These are phyloP conservation scores for Hysterangium stoloniferum DNA, from an alignment of 768 basidiomycete species.

Conservation along the genomic window DNA sequence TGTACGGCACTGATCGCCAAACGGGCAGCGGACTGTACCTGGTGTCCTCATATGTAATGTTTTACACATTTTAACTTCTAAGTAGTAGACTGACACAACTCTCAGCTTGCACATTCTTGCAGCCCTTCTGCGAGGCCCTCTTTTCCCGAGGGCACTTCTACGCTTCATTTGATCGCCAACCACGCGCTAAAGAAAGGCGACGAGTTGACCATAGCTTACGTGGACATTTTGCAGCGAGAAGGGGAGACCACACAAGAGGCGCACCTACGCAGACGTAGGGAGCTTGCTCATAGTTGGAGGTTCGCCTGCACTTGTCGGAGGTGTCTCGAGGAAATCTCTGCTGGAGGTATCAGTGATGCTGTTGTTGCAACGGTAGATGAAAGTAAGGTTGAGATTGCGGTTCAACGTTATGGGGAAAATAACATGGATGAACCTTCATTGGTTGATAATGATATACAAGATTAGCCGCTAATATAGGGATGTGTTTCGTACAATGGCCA, in stretches of 20 bases:
- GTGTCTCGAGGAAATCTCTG: conserved; percentile 49
- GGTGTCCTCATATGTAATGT: conserved; percentile 59
- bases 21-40: conserved; percentile 70
- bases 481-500: no score
- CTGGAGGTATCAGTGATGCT: conserved; percentile 14
- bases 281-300: conserved; percentile 75
- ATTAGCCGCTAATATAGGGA: no score
- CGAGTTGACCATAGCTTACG: conserved; percentile 66
- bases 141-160: conserved; percentile 58
- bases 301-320: conserved; percentile 69
- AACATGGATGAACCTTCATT: not conserved
- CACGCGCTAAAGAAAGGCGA: conserved; percentile 67
- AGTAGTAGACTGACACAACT: not conserved
- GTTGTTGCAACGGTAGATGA: not conserved
- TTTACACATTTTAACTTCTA: not conserved
- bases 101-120: conserved; percentile 65
- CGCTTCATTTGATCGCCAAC: conserved; percentile 62
- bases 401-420: not conserved
- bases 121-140: conserved; percentile 55
- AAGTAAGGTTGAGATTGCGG: not conserved
- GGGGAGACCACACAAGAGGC: conserved; percentile 48
- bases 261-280: conserved; percentile 56
- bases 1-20: conserved; percentile 67
- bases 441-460: not conserved
- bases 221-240: conserved; percentile 52